A percentile compares a stretch with the other conserved stretches of the same genome.
phyloP scores from a whole-genome alignment of 345 rosid species.

The Gossypium bickii region DNA sequence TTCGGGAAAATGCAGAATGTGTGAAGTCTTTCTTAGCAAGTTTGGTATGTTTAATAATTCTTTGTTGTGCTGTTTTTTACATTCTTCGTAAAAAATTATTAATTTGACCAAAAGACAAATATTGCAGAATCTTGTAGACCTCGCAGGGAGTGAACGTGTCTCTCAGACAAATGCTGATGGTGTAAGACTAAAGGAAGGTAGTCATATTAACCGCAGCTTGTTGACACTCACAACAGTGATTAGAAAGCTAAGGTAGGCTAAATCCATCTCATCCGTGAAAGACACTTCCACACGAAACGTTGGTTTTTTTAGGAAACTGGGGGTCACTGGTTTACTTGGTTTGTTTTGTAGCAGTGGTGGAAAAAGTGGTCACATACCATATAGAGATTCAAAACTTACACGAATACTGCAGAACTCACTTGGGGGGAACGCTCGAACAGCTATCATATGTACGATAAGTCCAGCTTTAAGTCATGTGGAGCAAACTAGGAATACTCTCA shows the following conservation, averaged over 20 bases:
- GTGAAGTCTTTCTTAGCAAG: slow-evolving; percentile 83
- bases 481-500: slow-evolving; percentile 82
- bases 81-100: neutral
- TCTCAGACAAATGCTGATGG: slow-evolving; percentile 86
- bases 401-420: slow-evolving; percentile 91
- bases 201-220: slow-evolving; percentile 92
- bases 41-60: slow-evolving; percentile 49
- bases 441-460: slow-evolving; percentile 91
- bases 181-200: slow-evolving; percentile 81
- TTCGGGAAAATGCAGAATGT: slow-evolving; percentile 66
- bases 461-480: slow-evolving; percentile 92
- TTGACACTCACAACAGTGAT: slow-evolving; percentile 90
- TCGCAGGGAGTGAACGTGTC: slow-evolving; percentile 96
- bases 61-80: slow-evolving; percentile 11
- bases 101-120: slow-evolving; percentile 8
- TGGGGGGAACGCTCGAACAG: slow-evolving; percentile 98
- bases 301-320: no score
- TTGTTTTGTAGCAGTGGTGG: slow-evolving; percentile 60
- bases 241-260: slow-evolving; percentile 85
- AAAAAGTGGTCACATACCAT: slow-evolving; percentile 68
- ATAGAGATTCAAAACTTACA: slow-evolving; percentile 95
- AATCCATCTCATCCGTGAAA: neutral
- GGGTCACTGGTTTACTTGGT: neutral
- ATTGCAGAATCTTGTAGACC: slow-evolving; percentile 93
- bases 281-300: no score